Base-by-base conservation (phyloP, 2,329 filamentous ascomycete genomes). In the Akanthomyces uredinophilus region DNA sequence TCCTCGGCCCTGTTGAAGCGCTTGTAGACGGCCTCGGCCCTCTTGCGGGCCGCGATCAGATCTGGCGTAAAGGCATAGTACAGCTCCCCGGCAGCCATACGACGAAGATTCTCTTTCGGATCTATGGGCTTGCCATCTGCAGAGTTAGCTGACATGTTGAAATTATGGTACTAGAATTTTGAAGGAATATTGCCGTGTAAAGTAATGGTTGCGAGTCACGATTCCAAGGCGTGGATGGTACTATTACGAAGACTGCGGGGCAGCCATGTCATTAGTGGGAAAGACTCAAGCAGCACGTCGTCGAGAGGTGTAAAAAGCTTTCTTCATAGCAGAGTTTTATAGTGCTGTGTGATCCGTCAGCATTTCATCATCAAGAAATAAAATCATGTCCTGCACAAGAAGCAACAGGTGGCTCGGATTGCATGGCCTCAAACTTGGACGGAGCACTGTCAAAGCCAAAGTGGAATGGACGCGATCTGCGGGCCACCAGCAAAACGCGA, bases 51-150 rank as follows among this genome's bases (percentile, higher is more conserved):
- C 1, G 81, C 83, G 4, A 83, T 74, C 3, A 94, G 77, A 47
- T 89, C 84, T 0, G 89, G 87, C 4, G 83, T 84, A 70, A 92
- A 92, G 52, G 88, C 85, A 67, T 85, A 82, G 73, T 91, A 92
- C 16, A 92, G 81, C 72, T 92, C 85, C 61, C 88, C 88, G 16
- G 79, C 77, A 57, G 77, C 74, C 86, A 90, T 90, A 27, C 78
- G 77, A 44, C 75, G 73, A 52, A 74, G 73, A 70, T 83, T 84
- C 63, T 83, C 80, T 44, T 67, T 73, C 11, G 41, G 6, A 20
- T 61, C 51, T 7, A 61, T 61, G 10, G 51, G 59, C 16, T 63
- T 32, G 20, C 61, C 61, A 18, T 63, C 61, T 11, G 56, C 41
- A 3, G 61, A 46, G 27, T 39, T 44, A 22, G 61, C 61, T 32